Conservation (phyloP, 176 grass and related monocot genomes). For the Otatea glauca region DNA sequence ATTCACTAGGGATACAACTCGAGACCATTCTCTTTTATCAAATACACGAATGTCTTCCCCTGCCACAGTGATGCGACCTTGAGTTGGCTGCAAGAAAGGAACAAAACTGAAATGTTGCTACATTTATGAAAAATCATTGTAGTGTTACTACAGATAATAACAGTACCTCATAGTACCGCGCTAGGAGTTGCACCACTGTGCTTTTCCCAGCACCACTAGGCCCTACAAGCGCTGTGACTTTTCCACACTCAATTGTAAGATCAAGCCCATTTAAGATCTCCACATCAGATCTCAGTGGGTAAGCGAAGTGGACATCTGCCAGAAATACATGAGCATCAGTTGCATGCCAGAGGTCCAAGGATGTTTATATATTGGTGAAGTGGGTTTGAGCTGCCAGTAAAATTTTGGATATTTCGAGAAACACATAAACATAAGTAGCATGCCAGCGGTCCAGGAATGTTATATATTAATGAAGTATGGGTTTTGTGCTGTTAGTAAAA, state of each 20-base stretch:
- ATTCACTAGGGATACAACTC: constrained; percentile 85
- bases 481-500: constrained; percentile 7
- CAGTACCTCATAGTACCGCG: constrained; percentile 91
- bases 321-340: constrained; percentile 43
- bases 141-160: constrained; percentile 32
- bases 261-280: constrained; percentile 88
- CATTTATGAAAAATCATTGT: constrained; percentile 16
- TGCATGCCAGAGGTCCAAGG: constrained; percentile 16
- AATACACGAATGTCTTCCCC: constrained; percentile 93
- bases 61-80: constrained; percentile 80
- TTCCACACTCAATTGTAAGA: constrained; percentile 81
- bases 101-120: constrained; percentile 37
- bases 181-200: constrained; percentile 93
- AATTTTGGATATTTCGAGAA: constrained; percentile 1
- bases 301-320: constrained; percentile 92
- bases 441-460: neutral
- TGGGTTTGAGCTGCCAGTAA: neutral
- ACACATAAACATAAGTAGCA: constrained; percentile 25
- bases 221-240: constrained; percentile 95
- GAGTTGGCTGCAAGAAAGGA: constrained; percentile 72
- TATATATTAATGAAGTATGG: neutral
- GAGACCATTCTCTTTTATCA: constrained; percentile 98
- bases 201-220: constrained; percentile 97
- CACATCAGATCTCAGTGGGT: constrained; percentile 87
- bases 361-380: neutral